These are phyloP conservation scores for Mucuna pruriens DNA, from an alignment of 306 rosid genomes.

Conservation along the genomic window DNA sequence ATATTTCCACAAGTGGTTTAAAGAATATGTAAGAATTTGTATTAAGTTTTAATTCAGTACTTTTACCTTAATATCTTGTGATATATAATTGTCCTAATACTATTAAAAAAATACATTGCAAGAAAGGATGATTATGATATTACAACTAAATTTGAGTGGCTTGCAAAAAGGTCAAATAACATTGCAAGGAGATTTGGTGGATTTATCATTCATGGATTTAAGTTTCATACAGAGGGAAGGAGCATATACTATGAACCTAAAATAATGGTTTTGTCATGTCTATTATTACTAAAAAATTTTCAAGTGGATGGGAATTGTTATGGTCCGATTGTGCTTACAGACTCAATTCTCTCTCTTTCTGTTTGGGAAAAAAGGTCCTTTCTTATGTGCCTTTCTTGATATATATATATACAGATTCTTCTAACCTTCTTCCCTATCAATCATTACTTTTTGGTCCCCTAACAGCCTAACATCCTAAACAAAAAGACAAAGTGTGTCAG, in stretches of 20 bases:
- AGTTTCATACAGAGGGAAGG: neutral
- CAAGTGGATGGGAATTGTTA: no score
- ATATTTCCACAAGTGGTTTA: constrained; percentile 1
- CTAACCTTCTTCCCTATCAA: no score
- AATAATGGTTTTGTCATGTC: constrained; percentile 9
- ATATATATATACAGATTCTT: no score
- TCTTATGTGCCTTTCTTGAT: no score
- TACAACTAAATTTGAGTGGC: neutral
- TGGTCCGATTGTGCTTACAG: no score
- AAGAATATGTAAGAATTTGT: neutral
- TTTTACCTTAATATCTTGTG: neutral
- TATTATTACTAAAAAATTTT: neutral
- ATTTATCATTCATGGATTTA: constrained; percentile 9
- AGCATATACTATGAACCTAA: neutral
- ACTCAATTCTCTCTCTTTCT: no score
- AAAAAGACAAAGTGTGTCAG: no score
- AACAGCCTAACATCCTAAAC: no score
- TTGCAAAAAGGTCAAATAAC: constrained; percentile 7
- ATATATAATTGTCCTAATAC: neutral
- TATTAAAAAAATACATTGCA: neutral
- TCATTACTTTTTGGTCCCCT: no score
- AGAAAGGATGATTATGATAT: neutral
- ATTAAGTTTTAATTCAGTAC: neutral
- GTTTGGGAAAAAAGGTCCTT: no score
- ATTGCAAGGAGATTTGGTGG: constrained; percentile 6